Evolutionary conservation across 306 rosid genomes (phyloP).

Genomic region (Lablab purpureus): DNA sequence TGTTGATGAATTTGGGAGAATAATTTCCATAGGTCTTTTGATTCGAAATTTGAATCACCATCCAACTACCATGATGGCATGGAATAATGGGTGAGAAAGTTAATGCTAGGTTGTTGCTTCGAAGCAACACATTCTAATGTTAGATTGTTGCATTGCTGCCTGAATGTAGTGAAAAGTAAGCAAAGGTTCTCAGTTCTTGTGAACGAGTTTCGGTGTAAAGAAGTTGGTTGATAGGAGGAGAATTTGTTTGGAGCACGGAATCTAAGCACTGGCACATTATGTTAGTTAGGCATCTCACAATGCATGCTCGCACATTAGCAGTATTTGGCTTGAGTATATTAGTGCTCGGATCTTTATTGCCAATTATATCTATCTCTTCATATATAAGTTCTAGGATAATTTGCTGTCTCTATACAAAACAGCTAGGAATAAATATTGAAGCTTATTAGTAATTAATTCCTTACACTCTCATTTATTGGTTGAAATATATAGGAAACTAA

Average conservation of each 20-base stretch:
- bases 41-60: too few relatives aligned
- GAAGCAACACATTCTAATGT: too few relatives aligned
- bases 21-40: neutral
- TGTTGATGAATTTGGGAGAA: neutral
- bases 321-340: slow-evolving; percentile 17
- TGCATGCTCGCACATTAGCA: neutral
- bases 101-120: slow-evolving; percentile 1
- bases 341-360: slow-evolving; percentile 3
- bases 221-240: neutral
- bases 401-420: neutral
- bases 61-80: neutral
- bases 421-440: neutral
- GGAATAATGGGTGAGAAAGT: neutral
- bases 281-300: slow-evolving; percentile 12
- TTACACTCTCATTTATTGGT: neutral
- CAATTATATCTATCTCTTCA: slow-evolving; percentile 2
- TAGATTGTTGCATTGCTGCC: too few relatives aligned
- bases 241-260: neutral
- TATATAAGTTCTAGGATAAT: neutral
- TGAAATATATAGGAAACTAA: neutral
- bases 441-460: too few relatives aligned
- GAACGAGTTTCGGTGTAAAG: neutral
- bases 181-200: neutral
- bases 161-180: neutral
- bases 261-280: neutral